Percentiles rank a stretch among this genome's conserved stretches.
Conservation (phyloP, 208 protist species). For the Angomonas ambiguus region DNA sequence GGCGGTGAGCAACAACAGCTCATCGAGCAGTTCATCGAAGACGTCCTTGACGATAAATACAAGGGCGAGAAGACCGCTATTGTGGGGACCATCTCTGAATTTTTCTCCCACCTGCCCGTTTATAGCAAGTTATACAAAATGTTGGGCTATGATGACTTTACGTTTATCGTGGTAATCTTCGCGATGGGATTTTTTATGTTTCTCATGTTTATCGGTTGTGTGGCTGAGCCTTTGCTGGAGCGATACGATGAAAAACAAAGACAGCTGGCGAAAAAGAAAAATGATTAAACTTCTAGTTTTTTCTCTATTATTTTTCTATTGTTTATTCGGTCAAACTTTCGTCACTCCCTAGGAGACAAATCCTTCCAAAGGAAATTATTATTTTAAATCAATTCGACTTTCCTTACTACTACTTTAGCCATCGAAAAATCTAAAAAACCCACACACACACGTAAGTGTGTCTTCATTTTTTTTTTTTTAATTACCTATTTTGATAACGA, state of each 20-base stretch:
- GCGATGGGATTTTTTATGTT: constrained; percentile 58
- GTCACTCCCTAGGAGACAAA: too few relatives aligned
- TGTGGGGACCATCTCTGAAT: constrained; percentile 51
- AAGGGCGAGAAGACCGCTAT: constrained; percentile 56
- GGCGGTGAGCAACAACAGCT: constrained; percentile 56
- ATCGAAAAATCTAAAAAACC: constrained; percentile 10
- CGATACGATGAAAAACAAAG: constrained; percentile 20
- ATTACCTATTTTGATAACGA: background rate
- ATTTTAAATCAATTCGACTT: too few relatives aligned
- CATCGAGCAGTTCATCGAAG: constrained; percentile 45
- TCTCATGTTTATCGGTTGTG: constrained; percentile 47
- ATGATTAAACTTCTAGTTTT: constrained; percentile 16
- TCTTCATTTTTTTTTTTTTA: constrained; percentile 3
- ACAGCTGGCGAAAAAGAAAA: constrained; percentile 27
- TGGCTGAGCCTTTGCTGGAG: constrained; percentile 61
- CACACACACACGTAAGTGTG: background rate
- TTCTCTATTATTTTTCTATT: constrained; percentile 12
- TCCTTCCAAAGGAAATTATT: too few relatives aligned
- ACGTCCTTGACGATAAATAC: constrained; percentile 46
- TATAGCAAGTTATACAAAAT: constrained; percentile 40
- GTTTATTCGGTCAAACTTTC: too few relatives aligned
- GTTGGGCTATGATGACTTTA: constrained; percentile 65
- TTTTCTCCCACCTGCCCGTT: constrained; percentile 39
- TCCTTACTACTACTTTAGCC: background rate
- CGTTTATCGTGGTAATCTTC: constrained; percentile 54